A percentile compares a stretch with the other conserved stretches of the same genome.
These are phyloP conservation scores for Tetracladium setigerum DNA, from an alignment of 495 filamentous ascomycete species.

Conservation along the genomic window DNA sequence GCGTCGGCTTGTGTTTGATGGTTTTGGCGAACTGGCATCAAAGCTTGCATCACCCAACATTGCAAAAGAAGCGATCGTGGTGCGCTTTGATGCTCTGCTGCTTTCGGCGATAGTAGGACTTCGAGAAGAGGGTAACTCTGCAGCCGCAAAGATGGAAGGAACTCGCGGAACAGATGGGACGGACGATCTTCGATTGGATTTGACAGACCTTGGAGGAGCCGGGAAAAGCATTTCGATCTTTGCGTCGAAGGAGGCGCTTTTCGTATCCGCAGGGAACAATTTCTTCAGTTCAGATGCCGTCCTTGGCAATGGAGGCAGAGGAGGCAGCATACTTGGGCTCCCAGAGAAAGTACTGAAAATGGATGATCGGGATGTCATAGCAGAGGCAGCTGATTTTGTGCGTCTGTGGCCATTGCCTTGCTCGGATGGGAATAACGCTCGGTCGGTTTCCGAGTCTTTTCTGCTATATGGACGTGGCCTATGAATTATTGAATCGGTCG, in stretches of 20 bases:
- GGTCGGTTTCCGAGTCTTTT: constrained; percentile 28
- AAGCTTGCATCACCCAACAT: background rate
- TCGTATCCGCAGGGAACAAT: constrained; percentile 34
- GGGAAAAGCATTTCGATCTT: constrained; percentile 43
- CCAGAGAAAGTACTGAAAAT: constrained; percentile 33
- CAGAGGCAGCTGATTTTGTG: constrained; percentile 36
- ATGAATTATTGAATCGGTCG: constrained; percentile 30
- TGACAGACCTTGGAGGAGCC: constrained; percentile 22
- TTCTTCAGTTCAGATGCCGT: constrained; percentile 24
- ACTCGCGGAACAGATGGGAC: constrained; percentile 28
- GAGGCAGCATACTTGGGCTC: constrained; percentile 39
- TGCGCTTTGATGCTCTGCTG: constrained; percentile 14
- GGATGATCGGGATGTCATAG: constrained; percentile 30
- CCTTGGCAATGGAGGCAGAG: constrained; percentile 30
- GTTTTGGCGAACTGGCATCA: constrained; percentile 3
- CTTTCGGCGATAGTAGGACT: constrained; percentile 6
- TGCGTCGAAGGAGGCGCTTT: constrained; percentile 46
- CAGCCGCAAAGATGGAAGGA: constrained; percentile 11
- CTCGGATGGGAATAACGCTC: constrained; percentile 34
- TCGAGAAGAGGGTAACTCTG: constrained; percentile 1
- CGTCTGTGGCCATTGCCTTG: constrained; percentile 31
- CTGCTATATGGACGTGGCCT: constrained; percentile 44
- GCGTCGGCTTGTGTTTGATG: background rate
- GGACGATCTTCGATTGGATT: constrained; percentile 27
- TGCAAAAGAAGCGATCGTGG: constrained; percentile 16